phyloP scores from a whole-genome alignment of 192 early-diverging fungal species.

The Backusella mclennaniae region DNA sequence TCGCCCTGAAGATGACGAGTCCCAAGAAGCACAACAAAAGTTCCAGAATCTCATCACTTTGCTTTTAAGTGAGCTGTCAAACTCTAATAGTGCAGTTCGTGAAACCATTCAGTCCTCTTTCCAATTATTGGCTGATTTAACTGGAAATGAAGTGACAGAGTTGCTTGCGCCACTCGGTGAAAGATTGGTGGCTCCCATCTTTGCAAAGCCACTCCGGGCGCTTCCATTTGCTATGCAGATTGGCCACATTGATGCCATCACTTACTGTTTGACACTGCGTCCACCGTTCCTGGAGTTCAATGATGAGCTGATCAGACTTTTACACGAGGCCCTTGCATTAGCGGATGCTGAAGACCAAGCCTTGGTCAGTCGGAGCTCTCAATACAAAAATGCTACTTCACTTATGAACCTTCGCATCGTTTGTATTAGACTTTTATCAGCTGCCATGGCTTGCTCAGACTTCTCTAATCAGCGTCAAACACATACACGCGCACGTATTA shows the following conservation, averaged over 20 bases:
- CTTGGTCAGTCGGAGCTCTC: conserved; percentile 77
- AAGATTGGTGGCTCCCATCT: conserved; percentile 87
- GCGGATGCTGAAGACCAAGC: conserved; percentile 98
- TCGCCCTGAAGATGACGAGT: conserved; percentile 52
- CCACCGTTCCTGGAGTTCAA: conserved; percentile 89
- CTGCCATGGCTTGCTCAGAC: conserved; percentile 89
- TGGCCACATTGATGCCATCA: conserved; percentile 97
- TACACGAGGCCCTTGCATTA: conserved; percentile 90
- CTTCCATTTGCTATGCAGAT: conserved; percentile 97
- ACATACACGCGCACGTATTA: conserved; percentile 84
- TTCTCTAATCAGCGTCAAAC: conserved; percentile 72
- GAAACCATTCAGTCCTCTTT: conserved; percentile 85
- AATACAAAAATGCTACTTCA: conserved; percentile 78
- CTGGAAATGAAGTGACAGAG: conserved; percentile 76
- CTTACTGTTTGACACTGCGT: conserved; percentile 86
- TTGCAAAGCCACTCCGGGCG: conserved; percentile 94
- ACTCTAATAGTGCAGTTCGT: conserved; percentile 85
- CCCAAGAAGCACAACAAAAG: conserved; percentile 54
- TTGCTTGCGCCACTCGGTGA: conserved; percentile 84
- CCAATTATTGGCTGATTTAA: conserved; percentile 77
- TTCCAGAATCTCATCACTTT: conserved; percentile 78
- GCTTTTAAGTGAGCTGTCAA: conserved; percentile 88
- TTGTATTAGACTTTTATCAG: conserved; percentile 93
- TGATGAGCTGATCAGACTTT: conserved; percentile 85
- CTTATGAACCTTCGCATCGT: conserved; percentile 89